phyloP scores from a whole-genome alignment of 371 early-diverging fungal genomes.

The Rhizopus microsporus region DNA sequence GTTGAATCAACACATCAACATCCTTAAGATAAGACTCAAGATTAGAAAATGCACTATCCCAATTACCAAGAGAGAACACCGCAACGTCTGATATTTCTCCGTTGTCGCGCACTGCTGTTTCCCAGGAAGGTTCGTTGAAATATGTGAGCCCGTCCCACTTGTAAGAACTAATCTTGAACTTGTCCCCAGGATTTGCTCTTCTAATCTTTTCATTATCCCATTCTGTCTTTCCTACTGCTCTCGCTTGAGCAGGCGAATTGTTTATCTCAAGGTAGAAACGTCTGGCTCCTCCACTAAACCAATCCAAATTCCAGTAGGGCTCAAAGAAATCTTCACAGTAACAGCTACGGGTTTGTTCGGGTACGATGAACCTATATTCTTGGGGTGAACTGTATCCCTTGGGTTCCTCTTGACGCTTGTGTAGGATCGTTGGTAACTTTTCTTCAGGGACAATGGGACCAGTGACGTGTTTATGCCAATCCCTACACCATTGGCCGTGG shows the following conservation, averaged over 20 bases:
- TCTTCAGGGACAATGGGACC: conserved; percentile 8
- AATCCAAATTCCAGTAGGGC: conserved; percentile 30
- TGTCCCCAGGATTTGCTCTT: conserved; percentile 6
- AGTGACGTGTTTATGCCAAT: conserved; percentile 14
- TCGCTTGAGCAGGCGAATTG: conserved; percentile 10
- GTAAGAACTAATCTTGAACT: conserved; percentile 29
- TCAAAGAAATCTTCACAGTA: conserved; percentile 56
- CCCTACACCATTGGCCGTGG: conserved; percentile 52
- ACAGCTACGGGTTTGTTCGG: conserved; percentile 34
- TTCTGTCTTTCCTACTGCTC: conserved; percentile 16
- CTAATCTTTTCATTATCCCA: conserved; percentile 12
- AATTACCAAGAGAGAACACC: conserved; percentile 52
- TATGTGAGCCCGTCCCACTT: conserved; percentile 56
- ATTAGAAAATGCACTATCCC: conserved; percentile 53
- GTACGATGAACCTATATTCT: conserved; percentile 6
- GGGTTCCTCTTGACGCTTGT: not conserved
- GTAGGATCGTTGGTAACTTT: conserved; percentile 8
- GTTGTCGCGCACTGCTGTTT: conserved; percentile 20
- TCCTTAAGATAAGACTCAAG: conserved; percentile 29
- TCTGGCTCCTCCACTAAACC: conserved; percentile 36
- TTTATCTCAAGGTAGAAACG: conserved; percentile 20
- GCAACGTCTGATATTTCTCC: conserved; percentile 19
- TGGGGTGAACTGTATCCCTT: conserved; percentile 14
- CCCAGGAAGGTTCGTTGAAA: conserved; percentile 43
- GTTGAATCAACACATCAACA: conserved; percentile 28